These are phyloP conservation scores for Hypoxylon rubiginosum DNA, from an alignment of 2,329 filamentous ascomycete species.

Conservation along the genomic window DNA sequence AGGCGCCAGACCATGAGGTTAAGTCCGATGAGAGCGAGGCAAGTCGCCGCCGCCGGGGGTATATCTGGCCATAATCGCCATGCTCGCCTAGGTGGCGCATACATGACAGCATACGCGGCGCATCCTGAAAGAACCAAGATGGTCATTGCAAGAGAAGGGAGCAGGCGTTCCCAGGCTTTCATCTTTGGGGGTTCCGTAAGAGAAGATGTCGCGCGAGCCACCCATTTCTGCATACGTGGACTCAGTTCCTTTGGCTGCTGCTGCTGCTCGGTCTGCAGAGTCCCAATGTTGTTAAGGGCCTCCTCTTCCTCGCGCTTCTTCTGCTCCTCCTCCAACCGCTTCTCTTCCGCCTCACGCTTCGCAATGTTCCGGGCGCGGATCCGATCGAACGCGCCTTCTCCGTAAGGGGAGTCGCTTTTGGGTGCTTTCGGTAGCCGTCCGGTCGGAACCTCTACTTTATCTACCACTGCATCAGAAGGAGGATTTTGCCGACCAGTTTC, in stretches of 20 bases:
- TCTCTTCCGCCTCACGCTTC: slow-evolving; percentile 62
- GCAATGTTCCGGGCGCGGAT: slow-evolving; percentile 68
- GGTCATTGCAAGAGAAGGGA: slow-evolving; percentile 66
- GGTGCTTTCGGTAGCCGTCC: slow-evolving; percentile 51
- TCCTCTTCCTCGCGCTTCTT: slow-evolving; percentile 59
- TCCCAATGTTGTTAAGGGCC: slow-evolving; percentile 55
- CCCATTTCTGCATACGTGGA: slow-evolving; percentile 58
- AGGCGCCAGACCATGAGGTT: slow-evolving; percentile 69
- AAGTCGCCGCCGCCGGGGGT: slow-evolving; percentile 73
- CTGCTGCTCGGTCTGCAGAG: slow-evolving; percentile 56
- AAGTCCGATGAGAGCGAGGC: slow-evolving; percentile 70
- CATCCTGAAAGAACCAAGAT: slow-evolving; percentile 60
- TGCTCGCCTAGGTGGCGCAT: slow-evolving; percentile 63
- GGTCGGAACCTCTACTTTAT: slow-evolving; percentile 29
- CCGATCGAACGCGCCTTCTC: slow-evolving; percentile 67
- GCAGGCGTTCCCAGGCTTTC: slow-evolving; percentile 65
- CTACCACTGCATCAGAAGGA: slow-evolving; percentile 33
- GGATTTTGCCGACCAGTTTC: slow-evolving; percentile 24
- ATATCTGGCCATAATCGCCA: slow-evolving; percentile 70
- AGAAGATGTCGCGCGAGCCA: slow-evolving; percentile 62
- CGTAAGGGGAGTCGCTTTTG: slow-evolving; percentile 65
- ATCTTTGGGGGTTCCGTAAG: slow-evolving; percentile 67
- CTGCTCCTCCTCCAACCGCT: slow-evolving; percentile 58
- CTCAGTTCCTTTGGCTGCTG: slow-evolving; percentile 55
- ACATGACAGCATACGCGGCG: slow-evolving; percentile 61